Conservation (phyloP, 2,329 filamentous ascomycete genomes). For the Huntiella savannae region DNA sequence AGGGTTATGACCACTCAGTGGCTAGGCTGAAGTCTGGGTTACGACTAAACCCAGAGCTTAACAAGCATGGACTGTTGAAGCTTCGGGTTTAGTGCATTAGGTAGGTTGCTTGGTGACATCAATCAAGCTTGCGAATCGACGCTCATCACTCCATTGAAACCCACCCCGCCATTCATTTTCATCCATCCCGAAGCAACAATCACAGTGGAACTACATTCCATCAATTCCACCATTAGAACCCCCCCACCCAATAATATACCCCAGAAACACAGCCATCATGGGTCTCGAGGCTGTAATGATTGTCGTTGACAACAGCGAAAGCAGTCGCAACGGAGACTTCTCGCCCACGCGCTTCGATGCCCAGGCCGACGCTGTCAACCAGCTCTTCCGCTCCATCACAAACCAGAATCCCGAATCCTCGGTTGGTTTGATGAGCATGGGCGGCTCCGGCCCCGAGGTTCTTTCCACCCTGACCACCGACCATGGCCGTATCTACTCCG, state of each 20-base stretch:
- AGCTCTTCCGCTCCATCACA: constrained; percentile 91
- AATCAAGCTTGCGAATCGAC: background rate
- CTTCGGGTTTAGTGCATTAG: background rate
- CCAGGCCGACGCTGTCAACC: constrained; percentile 83
- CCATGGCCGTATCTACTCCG: constrained; percentile 85
- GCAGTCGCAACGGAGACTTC: constrained; percentile 86
- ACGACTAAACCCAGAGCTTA: too few species aligned
- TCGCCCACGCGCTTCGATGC: constrained; percentile 90
- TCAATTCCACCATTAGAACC: background rate
- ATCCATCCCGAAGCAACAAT: background rate
- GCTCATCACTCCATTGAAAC: background rate
- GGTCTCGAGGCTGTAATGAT: constrained; percentile 98
- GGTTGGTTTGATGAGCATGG: constrained; percentile 97
- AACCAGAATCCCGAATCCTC: constrained; percentile 91
- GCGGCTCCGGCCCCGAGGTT: constrained; percentile 89
- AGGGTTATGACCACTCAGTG: constrained; percentile 1
- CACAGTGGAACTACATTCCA: background rate
- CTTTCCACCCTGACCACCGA: constrained; percentile 92
- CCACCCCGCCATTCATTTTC: background rate
- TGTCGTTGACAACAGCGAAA: constrained; percentile 98
- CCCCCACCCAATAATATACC: background rate
- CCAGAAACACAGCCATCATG: constrained; percentile 45
- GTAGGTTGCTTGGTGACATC: constrained; percentile 7
- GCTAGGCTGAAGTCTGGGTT: too few species aligned
- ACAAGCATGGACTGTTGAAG: too few species aligned